phyloP scores from a whole-genome alignment of 257 asterid genomes.

The Solanum chmielewskii region DNA sequence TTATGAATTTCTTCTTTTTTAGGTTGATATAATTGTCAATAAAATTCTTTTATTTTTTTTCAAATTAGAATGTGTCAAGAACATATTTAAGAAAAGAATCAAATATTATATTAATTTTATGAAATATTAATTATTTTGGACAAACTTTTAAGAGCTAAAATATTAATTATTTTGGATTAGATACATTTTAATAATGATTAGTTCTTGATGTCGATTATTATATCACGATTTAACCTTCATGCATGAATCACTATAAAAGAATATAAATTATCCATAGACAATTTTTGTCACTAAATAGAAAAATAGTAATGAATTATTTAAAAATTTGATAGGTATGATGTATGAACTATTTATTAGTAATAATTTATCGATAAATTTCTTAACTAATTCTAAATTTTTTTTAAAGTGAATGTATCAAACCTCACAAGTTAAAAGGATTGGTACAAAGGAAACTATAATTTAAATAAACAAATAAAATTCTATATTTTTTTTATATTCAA shows the following conservation, averaged over 20 bases:
- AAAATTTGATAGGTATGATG: neutral
- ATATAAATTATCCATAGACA: too few relatives aligned
- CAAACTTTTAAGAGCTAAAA: neutral
- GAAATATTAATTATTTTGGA: neutral
- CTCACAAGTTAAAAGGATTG: neutral
- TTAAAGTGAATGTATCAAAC: neutral
- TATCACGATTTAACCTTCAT: too few relatives aligned
- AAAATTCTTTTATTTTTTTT: too few relatives aligned
- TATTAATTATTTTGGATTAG: neutral
- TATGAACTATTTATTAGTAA: neutral
- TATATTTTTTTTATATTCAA: too few relatives aligned
- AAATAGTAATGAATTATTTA: neutral
- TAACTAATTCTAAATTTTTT: neutral
- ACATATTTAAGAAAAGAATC: neutral
- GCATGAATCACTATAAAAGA: too few relatives aligned
- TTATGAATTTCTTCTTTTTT: too few relatives aligned
- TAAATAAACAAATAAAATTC: too few relatives aligned
- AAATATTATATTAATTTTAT: too few relatives aligned
- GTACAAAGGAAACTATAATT: neutral
- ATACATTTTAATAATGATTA: too few relatives aligned
- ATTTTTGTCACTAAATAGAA: neutral
- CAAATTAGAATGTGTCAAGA: neutral
- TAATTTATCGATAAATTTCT: neutral
- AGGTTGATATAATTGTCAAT: neutral
- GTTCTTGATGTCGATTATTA: too few relatives aligned